phyloP scores from a whole-genome alignment of 345 rosid species.

The Salix udensis region DNA sequence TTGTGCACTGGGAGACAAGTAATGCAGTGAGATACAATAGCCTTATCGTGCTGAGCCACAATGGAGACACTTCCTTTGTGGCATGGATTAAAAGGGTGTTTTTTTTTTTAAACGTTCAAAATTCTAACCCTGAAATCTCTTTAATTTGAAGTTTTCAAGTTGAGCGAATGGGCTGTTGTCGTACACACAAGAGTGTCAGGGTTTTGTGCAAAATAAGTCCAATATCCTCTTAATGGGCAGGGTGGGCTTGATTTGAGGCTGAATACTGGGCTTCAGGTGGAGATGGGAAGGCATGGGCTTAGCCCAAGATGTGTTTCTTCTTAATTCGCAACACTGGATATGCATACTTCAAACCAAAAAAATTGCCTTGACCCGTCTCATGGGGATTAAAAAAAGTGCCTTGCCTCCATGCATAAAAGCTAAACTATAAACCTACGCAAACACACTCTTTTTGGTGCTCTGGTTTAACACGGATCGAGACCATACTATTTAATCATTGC shows the following conservation, averaged over 20 bases:
- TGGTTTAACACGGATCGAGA: neutral
- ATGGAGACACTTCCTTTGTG: neutral
- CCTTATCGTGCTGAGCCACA: neutral
- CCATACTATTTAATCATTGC: neutral
- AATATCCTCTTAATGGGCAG: neutral
- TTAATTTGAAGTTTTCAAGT: neutral
- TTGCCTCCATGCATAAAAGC: too few species aligned
- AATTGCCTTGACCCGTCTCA: too few species aligned
- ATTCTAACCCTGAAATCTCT: neutral
- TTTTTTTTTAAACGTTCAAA: too few species aligned
- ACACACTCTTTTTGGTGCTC: too few species aligned
- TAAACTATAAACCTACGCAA: too few species aligned
- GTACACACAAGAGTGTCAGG: too few species aligned
- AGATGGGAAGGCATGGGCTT: neutral
- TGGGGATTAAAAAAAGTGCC: too few species aligned
- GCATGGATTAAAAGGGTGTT: neutral
- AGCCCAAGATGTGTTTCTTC: neutral
- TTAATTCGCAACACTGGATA: too few species aligned
- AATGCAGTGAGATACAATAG: neutral
- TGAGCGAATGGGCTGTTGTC: neutral
- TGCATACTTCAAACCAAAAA: too few species aligned
- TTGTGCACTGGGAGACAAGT: neutral
- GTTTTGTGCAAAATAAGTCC: too few species aligned
- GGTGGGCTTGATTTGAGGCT: neutral
- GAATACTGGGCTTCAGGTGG: neutral